Percentiles rank a stretch among this genome's conserved stretches.
These are phyloP conservation scores for Verticillium isaacii DNA, from an alignment of 2,329 filamentous ascomycete species.

Conservation along the genomic window DNA sequence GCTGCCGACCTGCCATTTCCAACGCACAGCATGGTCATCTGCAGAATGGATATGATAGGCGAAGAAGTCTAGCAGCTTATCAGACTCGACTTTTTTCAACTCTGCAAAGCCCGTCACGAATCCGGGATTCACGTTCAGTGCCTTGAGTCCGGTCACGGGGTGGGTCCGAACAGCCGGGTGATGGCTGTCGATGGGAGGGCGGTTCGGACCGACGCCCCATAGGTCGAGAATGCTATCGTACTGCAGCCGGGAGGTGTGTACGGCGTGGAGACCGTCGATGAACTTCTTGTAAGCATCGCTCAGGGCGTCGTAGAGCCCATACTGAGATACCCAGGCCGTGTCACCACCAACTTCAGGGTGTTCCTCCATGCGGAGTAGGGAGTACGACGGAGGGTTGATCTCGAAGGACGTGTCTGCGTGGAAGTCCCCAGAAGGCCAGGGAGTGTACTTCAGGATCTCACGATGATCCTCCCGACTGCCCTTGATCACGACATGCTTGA, in stretches of 20 bases:
- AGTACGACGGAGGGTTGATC: slow-evolving; percentile 45
- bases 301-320: slow-evolving; percentile 39
- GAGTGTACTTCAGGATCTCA: slow-evolving; percentile 38
- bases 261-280: slow-evolving; percentile 36
- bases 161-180: slow-evolving; percentile 45
- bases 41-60: slow-evolving; percentile 40
- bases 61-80: slow-evolving; percentile 41
- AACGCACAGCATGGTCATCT: slow-evolving; percentile 44
- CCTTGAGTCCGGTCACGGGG: slow-evolving; percentile 40
- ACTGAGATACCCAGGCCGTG: slow-evolving; percentile 42
- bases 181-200: slow-evolving; percentile 40
- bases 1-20: slow-evolving; percentile 43
- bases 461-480: slow-evolving; percentile 41
- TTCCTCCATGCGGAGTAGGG: slow-evolving; percentile 45
- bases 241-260: slow-evolving; percentile 39
- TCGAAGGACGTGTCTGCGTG: slow-evolving; percentile 47
- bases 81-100: slow-evolving; percentile 42
- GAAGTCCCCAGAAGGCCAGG: slow-evolving; percentile 40
- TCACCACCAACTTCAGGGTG: slow-evolving; percentile 41
- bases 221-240: slow-evolving; percentile 42
- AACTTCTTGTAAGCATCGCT: slow-evolving; percentile 36
- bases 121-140: slow-evolving; percentile 39
- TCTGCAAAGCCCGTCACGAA: slow-evolving; percentile 44
- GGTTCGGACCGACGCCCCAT: slow-evolving; percentile 33
- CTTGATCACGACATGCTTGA: slow-evolving; percentile 36